These are phyloP conservation scores for Kewa caespitosa DNA, from an alignment of 179 eudicot genomes.

Conservation along the genomic window DNA sequence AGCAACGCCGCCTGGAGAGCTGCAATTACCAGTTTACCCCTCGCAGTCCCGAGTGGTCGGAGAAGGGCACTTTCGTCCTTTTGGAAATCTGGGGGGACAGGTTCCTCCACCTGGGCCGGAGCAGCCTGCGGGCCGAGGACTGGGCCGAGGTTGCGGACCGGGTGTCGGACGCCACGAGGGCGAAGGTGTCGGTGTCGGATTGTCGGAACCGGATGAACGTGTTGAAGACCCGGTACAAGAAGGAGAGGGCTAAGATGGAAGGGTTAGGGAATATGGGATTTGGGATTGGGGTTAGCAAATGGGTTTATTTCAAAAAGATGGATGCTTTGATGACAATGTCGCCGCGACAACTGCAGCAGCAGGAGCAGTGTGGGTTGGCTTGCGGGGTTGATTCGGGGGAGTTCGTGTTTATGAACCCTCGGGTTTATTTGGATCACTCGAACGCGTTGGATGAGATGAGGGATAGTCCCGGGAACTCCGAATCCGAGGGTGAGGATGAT, in stretches of 20 bases:
- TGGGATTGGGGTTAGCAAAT: conserved; percentile 47
- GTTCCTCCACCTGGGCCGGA: conserved; percentile 68
- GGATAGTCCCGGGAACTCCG: conserved; percentile 85
- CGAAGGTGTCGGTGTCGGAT: conserved; percentile 45
- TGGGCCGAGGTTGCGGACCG: conserved; percentile 83
- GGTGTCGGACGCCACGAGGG: conserved; percentile 55
- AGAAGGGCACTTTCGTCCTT: conserved; percentile 58
- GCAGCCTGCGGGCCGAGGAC: conserved; percentile 74
- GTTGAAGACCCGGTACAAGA: conserved; percentile 78
- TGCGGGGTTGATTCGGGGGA: conserved; percentile 97
- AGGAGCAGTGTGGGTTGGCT: conserved; percentile 68
- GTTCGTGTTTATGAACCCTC: conserved; percentile 85
- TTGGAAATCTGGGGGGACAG: conserved; percentile 85
- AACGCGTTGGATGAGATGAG: conserved; percentile 88
- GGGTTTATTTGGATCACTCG: conserved; percentile 49
- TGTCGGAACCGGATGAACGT: conserved; percentile 70
- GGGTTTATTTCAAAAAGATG: conserved; percentile 80
- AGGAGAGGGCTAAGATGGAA: conserved; percentile 57
- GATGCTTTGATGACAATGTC: conserved; percentile 70
- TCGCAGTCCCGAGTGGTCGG: conserved; percentile 52
- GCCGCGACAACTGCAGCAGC: conserved; percentile 36
- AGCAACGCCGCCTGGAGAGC: conserved; percentile 51
- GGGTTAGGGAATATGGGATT: conserved; percentile 6
- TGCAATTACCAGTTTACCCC: conserved; percentile 54
- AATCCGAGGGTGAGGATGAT: conserved; percentile 40